Percentiles rank a stretch among this genome's conserved stretches.
phyloP scores from a whole-genome alignment of 2,329 filamentous ascomycete genomes.

The Cercospora sp. region DNA sequence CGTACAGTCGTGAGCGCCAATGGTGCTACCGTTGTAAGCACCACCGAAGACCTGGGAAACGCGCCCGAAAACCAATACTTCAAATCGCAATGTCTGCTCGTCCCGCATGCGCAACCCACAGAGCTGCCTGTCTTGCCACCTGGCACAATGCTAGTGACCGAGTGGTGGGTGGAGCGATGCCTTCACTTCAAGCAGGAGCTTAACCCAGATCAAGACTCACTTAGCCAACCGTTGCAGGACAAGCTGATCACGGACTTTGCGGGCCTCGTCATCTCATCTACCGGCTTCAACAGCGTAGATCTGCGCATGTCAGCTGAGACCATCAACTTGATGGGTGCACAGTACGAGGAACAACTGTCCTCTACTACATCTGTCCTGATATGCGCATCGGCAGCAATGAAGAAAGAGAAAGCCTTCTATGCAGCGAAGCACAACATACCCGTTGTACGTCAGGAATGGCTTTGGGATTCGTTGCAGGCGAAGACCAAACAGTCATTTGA shows the following conservation, averaged over 20 bases:
- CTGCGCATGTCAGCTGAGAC: conserved; percentile 79
- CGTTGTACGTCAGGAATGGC: conserved; percentile 78
- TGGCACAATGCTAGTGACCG: conserved; percentile 63
- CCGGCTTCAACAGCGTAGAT: conserved; percentile 60
- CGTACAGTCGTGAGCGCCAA: conserved; percentile 32
- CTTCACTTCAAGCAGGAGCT: conserved; percentile 73
- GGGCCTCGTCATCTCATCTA: conserved; percentile 58
- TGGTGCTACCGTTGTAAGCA: conserved; percentile 34
- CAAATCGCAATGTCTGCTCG: conserved; percentile 31
- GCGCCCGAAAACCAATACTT: conserved; percentile 24
- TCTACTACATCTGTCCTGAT: conserved; percentile 72
- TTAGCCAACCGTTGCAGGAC: conserved; percentile 72
- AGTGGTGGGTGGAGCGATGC: conserved; percentile 92
- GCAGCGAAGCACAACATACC: conserved; percentile 75
- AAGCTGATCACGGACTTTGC: conserved; percentile 57
- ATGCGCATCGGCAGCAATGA: conserved; percentile 54
- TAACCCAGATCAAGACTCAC: conserved; percentile 66
- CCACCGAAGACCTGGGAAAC: conserved; percentile 25
- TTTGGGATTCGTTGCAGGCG: conserved; percentile 73
- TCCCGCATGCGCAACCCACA: conserved; percentile 36
- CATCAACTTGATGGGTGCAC: conserved; percentile 69
- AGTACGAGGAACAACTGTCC: conserved; percentile 75
- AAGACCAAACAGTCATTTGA: conserved; percentile 51
- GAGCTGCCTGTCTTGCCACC: conserved; percentile 30
- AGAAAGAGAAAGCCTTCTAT: conserved; percentile 74